Base-by-base conservation (phyloP, 108 stramenopile genomes). In the Conticribra guillardii region DNA sequence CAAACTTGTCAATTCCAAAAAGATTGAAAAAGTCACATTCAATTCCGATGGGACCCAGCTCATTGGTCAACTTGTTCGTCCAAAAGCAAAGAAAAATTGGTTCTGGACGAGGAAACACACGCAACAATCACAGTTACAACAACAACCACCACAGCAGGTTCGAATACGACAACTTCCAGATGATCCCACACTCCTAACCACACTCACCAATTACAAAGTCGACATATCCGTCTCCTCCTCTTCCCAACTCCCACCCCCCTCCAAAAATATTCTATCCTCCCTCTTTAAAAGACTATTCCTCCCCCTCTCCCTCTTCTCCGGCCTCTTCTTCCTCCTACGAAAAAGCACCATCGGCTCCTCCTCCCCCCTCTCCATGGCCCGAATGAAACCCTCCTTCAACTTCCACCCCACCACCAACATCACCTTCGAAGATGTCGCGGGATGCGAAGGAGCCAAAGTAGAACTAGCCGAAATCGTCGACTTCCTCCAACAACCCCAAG, bases 391-490 rank as follows among this genome's bases (percentile, higher is more conserved):
- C 34, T 47, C 60, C 8, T 79, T 71, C 56, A 92, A 94, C 63
- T 78, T 85, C 44, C 81, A 87, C 69, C 89, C 94, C 11, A 85
- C 84, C 48, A 95, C 94, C 16, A 89, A 89, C 26, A 83, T 95
- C 15, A 97, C 89, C 52, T 99, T 99, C 80, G 91, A 90, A 34
- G 96, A 96, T 66, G 97, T 99, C n/a, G 97, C 96, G 7, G 98
- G 98, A 46, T 96, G 96, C 67, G 96, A 99, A 55, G 87, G 86
- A 9, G 97, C 97, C 65, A 99, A 99, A 83, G 54, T 93, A 19
- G 97, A 99, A 58, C 53, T 99, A 32, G 78, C 92, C 30, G 98
- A 99, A 74, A 91, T 99, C 55, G 98, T 99, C n/a, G 96, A 97
- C 83, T 99, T 97, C 71, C 78, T 99, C 23, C 95, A 96, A 86